Base-by-base conservation (phyloP, 192 early-diverging fungal species). In the Coemansia sp. region DNA sequence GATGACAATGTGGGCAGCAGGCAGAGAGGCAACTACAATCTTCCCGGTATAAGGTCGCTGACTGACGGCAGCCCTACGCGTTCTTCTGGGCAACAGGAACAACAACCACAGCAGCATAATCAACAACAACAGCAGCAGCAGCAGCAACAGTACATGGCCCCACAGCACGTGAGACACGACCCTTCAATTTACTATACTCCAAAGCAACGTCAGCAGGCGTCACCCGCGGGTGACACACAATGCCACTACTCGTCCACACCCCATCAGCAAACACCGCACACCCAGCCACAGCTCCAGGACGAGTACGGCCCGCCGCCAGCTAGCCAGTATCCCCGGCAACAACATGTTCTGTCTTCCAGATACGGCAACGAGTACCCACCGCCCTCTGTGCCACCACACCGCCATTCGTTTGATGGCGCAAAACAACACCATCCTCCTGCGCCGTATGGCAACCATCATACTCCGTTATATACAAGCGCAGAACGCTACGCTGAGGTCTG, bases 41-140 rank as follows among this genome's bases (percentile, higher is more conserved):
- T 81, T 48, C 78, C 78, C 20, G 68, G 78, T 38, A 81, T 81
- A 36, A 58, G 63, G 62, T 23, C 73, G 38, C 59, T 81, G 66
- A 81, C 78, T 21, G 66, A 52, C 33, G 59, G 60, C 23, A 52
- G 62, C 16, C 64, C 68, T 4, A 49, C 62, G 33, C 53, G 41
- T 53, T 30, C 66, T 15, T 8, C 65, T 11, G 44, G 49, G 9
- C 58, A 36, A 35, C 64, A 62, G 16, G 44, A 46, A 23, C 65
- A 67, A 46, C 60, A 45, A 26, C 35, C 12, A 35, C 57, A 45
- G 23, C 55, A 59, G 3, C 56, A 58, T 6, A 34, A 38, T 15
- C 33, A 16, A 18, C 49, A 72, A 9, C 60, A 38, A 33, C 52
- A 62, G 38, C 36, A 60, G 33, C 53, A 48, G 41, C 71, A 64